Base-by-base conservation (phyloP, 352 stramenopile species). In the Phytopythium mirpurense region DNA sequence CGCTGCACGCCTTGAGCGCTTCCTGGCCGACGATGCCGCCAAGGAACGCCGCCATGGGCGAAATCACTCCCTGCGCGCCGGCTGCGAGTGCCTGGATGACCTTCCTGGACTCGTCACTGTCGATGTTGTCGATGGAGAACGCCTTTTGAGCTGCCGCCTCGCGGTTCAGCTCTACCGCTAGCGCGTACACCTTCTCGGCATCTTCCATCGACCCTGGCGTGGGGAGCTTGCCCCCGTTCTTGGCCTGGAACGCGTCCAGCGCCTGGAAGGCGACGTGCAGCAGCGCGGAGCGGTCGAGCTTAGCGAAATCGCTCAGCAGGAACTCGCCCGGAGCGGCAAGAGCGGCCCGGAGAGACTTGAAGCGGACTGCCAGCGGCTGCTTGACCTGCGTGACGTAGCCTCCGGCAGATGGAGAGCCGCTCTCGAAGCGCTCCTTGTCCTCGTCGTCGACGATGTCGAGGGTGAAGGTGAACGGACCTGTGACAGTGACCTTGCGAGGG, bases 1-100 rank as follows among this genome's bases (percentile, higher is more conserved):
- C 96, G 56, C 84, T 98, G 74, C 96, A 99, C 11, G 96, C 96
- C 77, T 99, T 99, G 37, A 99, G 77, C 27, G 98, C 95, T 72
- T 97, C 90, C 65, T 99, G 97, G 12, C 94, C 97, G 24, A 99
- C 94, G 37, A 99, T 96, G 29, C 97, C 97, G 57, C 97, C 97
- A 14, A 99, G 68, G 51, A 97, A 96, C 18, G 97, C 96, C 49
- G 95, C 94, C 90, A 99, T 98, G 3, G 97, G 97, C 35, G 89
- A 90, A 21, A 99, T 85, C 40, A 98, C 79, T 19, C 93, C 96
- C 2, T 72, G 74, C 18, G 93, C 72, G 47, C 92, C 90, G n/a
- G 74, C 83, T 10, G 97, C 78, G 35, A 99, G 69, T 27, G 71
- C 61, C 40, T 67, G 62, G 37, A 97, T 74, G 14, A 94, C 55